Evolutionary conservation across 108 stramenopile species (phyloP).

Genomic region (Skeletonema potamos): DNA sequence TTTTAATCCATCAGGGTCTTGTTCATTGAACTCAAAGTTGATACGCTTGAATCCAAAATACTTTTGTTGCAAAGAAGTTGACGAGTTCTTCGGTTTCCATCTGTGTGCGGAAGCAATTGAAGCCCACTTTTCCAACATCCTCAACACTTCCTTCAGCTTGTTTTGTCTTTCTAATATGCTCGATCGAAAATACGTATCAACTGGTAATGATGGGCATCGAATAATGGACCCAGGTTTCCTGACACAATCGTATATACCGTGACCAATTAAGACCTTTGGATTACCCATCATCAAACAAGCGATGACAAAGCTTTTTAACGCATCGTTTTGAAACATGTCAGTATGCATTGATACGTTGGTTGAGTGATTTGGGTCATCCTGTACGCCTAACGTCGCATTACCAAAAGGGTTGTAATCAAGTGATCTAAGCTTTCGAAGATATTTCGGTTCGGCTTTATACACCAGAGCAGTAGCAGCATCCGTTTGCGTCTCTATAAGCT

Average conservation of each 20-base stretch:
- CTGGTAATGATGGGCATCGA: conserved; percentile 38
- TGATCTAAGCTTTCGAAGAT: conserved; percentile 52
- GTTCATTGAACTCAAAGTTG: conserved; percentile 32
- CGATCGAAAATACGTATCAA: conserved; percentile 14
- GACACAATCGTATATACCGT: conserved; percentile 67
- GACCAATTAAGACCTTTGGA: conserved; percentile 50
- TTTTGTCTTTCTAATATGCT: neutral
- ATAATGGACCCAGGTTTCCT: conserved; percentile 52
- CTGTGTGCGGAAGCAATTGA: neutral
- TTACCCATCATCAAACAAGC: conserved; percentile 52
- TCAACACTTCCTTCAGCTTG: conserved; percentile 31
- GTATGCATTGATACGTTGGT: conserved; percentile 34
- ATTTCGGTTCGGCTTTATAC: conserved; percentile 52
- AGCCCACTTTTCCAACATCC: conserved; percentile 16
- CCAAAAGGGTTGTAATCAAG: conserved; percentile 51
- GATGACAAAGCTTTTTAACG: conserved; percentile 39
- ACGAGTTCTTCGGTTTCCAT: neutral
- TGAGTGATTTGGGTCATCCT: conserved; percentile 57
- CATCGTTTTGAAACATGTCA: conserved; percentile 60
- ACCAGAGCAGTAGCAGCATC: neutral
- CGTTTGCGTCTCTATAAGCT: conserved; percentile 24
- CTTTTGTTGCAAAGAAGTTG: neutral
- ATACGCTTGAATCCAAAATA: conserved; percentile 10
- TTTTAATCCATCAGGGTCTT: conserved; percentile 36
- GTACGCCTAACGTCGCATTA: conserved; percentile 47